Evolutionary conservation across 352 stramenopile species (phyloP).

Genomic region (Phytophthora agathidicida): DNA sequence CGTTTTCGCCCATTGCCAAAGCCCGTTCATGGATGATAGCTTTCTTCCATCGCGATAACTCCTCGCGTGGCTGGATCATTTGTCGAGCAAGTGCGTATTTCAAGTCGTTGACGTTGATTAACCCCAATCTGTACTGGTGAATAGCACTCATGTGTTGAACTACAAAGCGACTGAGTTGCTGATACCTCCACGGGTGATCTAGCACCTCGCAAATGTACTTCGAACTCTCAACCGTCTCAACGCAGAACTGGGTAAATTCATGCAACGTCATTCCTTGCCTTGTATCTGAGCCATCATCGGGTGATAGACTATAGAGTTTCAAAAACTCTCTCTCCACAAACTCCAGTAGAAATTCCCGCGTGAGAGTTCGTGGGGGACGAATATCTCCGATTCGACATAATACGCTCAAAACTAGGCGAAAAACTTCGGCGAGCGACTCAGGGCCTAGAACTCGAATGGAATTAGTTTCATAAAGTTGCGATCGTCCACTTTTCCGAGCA

Average conservation of each 20-base stretch:
- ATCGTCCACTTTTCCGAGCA: conserved; percentile 17
- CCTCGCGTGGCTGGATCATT: conserved; percentile 47
- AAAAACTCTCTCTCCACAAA: conserved; percentile 71
- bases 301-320: conserved; percentile 43
- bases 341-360: conserved; percentile 44
- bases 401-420: conserved; percentile 59
- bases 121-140: conserved; percentile 88
- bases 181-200: conserved; percentile 69
- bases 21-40: conserved; percentile 86
- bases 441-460: conserved; percentile 46
- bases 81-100: conserved; percentile 80
- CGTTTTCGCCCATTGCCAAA: conserved; percentile 90
- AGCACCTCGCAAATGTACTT: conserved; percentile 79
- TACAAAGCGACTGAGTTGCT: conserved; percentile 84
- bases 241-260: conserved; percentile 81
- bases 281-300: conserved; percentile 4
- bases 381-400: conserved; percentile 66
- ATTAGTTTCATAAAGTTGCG: not conserved
- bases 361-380: conserved; percentile 40
- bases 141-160: conserved; percentile 85
- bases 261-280: conserved; percentile 69
- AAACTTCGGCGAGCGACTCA: conserved; percentile 54
- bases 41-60: conserved; percentile 76
- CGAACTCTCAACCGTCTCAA: conserved; percentile 53
- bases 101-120: conserved; percentile 90